Base-by-base conservation (phyloP, 1,284 basidiomycete genomes). In the Malassezia cuniculi region DNA sequence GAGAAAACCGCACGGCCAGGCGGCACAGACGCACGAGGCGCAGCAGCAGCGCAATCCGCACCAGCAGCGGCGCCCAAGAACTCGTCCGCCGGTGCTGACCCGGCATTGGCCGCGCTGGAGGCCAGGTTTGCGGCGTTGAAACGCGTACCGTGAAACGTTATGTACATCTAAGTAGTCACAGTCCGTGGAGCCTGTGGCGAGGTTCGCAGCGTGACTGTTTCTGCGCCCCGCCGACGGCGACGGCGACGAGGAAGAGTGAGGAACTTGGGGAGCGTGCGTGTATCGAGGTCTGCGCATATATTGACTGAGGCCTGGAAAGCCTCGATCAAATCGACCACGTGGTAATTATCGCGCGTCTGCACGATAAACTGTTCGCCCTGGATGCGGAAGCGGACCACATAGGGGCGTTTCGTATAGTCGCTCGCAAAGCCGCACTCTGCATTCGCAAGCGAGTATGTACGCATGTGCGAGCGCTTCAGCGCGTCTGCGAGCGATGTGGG, bases 281-380 rank as follows among this genome's bases (percentile, higher is more conserved):
- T 78, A 61, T 95, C 93, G 47, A 97, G 71, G 68, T 97, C 93
- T 39, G 89, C 71, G 3, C 86, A 75, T 32, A 95, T 79, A 67
- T 93, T 93, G n/a, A 84, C 81, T 1, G 85, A 82, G 27, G 87
- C 82, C 71, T 95, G 89, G 40, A 95, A 74, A 10, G 79, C 87
- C 79, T 97, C 90, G 55, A 97, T 90, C 85, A 89, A 90, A 52
- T 84, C 79, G 30, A 97, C 84, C 7, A 93, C 85, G 31, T 79
- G 78, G 25, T 78, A 75, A 31, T 89, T 81, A 64, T 84, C 81
- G 37, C 76, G 78, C 3, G 85, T 84, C 70, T 97, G 93, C 49
- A 97, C 65, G 62, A 97, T 71, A 69, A 97, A 97, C 71, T 97
- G 90, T 72, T 97, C 85, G 10, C 89, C 89, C 66, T 90, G 86